Conservation (phyloP, 225 moss, liverwort and hornwort genomes). For the Pleurozium schreberi region DNA sequence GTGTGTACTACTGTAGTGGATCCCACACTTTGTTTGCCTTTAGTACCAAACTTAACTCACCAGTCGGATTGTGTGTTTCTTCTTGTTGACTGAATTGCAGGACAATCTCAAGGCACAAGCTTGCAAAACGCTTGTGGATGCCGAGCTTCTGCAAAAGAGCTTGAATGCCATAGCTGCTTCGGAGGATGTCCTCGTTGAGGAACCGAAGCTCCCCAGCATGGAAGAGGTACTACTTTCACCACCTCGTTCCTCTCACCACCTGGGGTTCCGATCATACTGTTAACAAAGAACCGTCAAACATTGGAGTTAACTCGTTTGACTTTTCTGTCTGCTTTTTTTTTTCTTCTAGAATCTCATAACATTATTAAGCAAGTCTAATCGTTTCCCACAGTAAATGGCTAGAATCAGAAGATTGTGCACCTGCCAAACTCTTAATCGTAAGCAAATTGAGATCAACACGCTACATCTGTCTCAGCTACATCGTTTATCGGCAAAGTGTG, state of each 20-base stretch:
- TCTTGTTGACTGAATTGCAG: not conserved
- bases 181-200: not conserved
- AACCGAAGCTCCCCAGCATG: not conserved
- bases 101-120: not conserved
- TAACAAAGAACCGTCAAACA: not conserved
- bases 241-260: not conserved
- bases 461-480: not conserved
- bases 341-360: not conserved
- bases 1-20: not conserved
- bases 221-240: constrained; percentile 9
- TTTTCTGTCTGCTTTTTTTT: not conserved
- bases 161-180: not conserved
- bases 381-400: not conserved
- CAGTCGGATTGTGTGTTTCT: not conserved
- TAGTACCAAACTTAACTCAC: not conserved
- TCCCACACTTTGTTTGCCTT: not conserved
- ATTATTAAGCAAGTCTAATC: not conserved
- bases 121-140: not conserved
- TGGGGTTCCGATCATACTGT: not conserved
- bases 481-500: not conserved
- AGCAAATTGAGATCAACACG: not conserved
- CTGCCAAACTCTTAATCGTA: not conserved
- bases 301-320: not conserved
- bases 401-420: not conserved
- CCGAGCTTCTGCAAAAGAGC: not conserved